These are phyloP conservation scores for Decorospora gaudefroyi DNA, from an alignment of 2,329 filamentous ascomycete species.

Conservation along the genomic window DNA sequence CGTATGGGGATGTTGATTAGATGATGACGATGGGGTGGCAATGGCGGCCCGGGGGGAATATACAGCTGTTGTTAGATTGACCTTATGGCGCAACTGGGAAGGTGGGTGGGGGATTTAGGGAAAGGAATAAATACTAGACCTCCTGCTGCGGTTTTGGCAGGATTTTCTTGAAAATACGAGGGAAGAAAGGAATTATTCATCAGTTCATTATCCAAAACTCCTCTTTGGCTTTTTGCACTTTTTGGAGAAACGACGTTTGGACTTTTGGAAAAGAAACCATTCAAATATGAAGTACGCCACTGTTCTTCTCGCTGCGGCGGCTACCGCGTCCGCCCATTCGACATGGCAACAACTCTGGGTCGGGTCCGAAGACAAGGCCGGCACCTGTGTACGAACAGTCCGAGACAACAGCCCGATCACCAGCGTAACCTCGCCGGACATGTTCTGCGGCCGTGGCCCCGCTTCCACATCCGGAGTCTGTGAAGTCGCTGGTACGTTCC, in stretches of 20 bases:
- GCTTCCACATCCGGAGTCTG: conserved; percentile 33
- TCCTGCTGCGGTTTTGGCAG: neutral
- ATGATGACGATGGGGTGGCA: conserved; percentile 15
- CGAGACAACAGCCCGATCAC: conserved; percentile 45
- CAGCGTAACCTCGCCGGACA: conserved; percentile 37
- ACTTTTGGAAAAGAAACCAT: no score
- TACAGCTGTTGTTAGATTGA: conserved; percentile 20
- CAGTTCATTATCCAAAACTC: no score
- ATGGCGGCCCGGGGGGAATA: conserved; percentile 17
- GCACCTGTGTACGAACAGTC: conserved; percentile 39
- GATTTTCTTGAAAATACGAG: no score
- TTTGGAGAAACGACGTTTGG: no score
- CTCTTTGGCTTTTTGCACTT: no score
- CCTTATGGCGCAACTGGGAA: neutral
- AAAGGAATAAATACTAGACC: conserved; percentile 19
- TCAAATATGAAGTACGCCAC: conserved; percentile 39
- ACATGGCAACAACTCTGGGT: conserved; percentile 49
- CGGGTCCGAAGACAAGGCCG: conserved; percentile 39
- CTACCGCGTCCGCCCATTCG: conserved; percentile 45
- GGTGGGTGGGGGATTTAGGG: neutral
- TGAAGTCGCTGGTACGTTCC: conserved; percentile 40
- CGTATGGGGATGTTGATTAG: no score
- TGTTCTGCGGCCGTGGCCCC: conserved; percentile 46
- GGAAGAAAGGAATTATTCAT: no score
- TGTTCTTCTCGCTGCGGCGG: conserved; percentile 40